Percentiles rank a stretch among this genome's conserved stretches.
phyloP scores from a whole-genome alignment of 2,329 filamentous ascomycete genomes.

The Clarireedia monteithiana region DNA sequence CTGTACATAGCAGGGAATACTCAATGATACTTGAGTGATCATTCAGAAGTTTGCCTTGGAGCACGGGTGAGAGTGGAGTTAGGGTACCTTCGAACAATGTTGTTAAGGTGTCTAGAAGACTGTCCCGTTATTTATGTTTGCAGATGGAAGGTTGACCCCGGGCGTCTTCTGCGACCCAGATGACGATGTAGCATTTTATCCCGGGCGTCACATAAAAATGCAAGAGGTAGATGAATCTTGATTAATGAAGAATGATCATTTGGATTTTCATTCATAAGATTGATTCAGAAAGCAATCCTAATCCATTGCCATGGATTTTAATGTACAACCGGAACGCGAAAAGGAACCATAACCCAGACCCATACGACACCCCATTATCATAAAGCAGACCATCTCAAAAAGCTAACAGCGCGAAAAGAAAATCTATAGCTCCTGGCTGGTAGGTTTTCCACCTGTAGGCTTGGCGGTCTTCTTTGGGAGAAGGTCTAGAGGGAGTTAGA shows the following conservation, averaged over 20 bases:
- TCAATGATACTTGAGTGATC: background rate
- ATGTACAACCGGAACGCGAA: constrained; percentile 61
- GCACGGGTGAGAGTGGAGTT: too few species aligned
- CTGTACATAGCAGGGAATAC: constrained; percentile 3
- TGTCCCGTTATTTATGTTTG: too few species aligned
- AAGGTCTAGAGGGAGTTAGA: constrained; percentile 59
- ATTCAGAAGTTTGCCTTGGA: background rate
- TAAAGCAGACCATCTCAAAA: constrained; percentile 50
- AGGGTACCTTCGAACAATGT: too few species aligned
- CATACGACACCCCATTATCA: constrained; percentile 68
- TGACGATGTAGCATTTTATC: too few species aligned
- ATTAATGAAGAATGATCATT: constrained; percentile 13
- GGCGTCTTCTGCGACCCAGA: background rate
- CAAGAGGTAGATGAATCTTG: background rate
- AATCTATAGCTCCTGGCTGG: constrained; percentile 88
- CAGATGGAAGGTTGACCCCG: background rate
- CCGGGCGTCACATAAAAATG: background rate
- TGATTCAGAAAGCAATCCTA: constrained; percentile 29
- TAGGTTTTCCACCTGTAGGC: constrained; percentile 66
- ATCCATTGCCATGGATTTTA: constrained; percentile 53
- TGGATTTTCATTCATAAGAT: constrained; percentile 28
- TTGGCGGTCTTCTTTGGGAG: constrained; percentile 99
- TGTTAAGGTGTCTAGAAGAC: too few species aligned
- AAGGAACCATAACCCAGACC: constrained; percentile 68
- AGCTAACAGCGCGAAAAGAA: constrained; percentile 44